phyloP scores from a whole-genome alignment of 2,329 filamentous ascomycete species.

The Arachnomyces sp. region DNA sequence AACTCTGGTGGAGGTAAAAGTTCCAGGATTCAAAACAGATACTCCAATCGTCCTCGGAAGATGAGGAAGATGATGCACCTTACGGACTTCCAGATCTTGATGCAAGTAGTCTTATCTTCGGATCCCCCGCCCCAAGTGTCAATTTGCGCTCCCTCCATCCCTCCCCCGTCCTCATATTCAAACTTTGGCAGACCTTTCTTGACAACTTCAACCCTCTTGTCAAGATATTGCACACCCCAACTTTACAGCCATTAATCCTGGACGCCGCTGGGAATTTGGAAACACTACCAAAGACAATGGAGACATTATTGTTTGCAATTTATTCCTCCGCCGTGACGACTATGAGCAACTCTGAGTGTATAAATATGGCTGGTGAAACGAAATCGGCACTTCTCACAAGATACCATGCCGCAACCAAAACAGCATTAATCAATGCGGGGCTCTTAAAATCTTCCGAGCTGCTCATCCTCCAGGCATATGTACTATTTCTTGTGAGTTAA shows the following conservation, averaged over 20 bases:
- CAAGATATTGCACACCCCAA: slow-evolving; percentile 64
- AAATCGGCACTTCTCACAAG: slow-evolving; percentile 32
- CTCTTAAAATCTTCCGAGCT: slow-evolving; percentile 37
- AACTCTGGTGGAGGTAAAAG: neutral
- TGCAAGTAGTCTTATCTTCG: slow-evolving; percentile 2
- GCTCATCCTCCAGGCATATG: slow-evolving; percentile 45
- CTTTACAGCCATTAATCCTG: slow-evolving; percentile 58
- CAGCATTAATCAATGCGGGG: slow-evolving; percentile 38
- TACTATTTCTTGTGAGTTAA: slow-evolving; percentile 47
- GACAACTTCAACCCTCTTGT: slow-evolving; percentile 66
- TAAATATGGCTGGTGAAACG: slow-evolving; percentile 27
- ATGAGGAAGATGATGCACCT: neutral
- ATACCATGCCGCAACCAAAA: slow-evolving; percentile 41
- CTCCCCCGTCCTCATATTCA: slow-evolving; percentile 43
- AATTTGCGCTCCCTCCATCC: slow-evolving; percentile 16
- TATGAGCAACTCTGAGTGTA: slow-evolving; percentile 50
- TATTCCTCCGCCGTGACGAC: slow-evolving; percentile 56
- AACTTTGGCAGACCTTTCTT: slow-evolving; percentile 67
- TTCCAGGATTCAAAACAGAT: neutral
- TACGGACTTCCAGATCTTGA: neutral
- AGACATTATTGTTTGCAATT: slow-evolving; percentile 52
- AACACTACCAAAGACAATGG: slow-evolving; percentile 40
- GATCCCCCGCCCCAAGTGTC: neutral
- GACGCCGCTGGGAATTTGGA: slow-evolving; percentile 44
- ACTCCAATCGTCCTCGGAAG: neutral